Conservation (phyloP, 345 rosid species). For the Noccaea caerulescens region DNA sequence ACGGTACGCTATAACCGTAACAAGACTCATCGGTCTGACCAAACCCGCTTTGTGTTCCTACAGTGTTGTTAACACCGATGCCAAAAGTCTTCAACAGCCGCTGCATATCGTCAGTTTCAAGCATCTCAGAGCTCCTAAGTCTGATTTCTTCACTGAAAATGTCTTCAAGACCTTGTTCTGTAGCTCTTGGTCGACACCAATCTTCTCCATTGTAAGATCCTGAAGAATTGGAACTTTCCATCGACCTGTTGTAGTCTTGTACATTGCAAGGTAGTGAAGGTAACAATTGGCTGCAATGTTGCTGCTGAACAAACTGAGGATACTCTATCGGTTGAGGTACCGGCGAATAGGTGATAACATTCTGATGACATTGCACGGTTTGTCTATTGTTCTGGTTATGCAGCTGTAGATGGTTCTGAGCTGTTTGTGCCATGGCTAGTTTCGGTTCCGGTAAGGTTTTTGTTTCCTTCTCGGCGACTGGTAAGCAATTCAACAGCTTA, state of each 20-base stretch:
- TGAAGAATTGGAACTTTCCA: conserved; percentile 49
- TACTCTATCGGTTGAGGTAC: conserved; percentile 61
- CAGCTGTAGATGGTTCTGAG: conserved; percentile 35
- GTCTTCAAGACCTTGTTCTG: conserved; percentile 62
- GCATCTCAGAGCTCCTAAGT: conserved; percentile 83
- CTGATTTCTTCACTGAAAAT: conserved; percentile 72
- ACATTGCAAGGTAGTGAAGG: conserved; percentile 49
- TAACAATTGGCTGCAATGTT: conserved; percentile 47
- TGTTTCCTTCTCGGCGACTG: conserved; percentile 48
- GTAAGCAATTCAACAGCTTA: conserved; percentile 63
- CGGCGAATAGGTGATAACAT: conserved; percentile 45
- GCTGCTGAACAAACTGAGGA: conserved; percentile 54
- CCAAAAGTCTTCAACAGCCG: conserved; percentile 69
- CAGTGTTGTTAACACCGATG: conserved; percentile 49
- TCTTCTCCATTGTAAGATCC: conserved; percentile 59
- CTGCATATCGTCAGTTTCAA: conserved; percentile 90
- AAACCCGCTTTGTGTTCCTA: conserved; percentile 50
- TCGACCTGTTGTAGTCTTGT: conserved; percentile 55
- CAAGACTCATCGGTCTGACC: conserved; percentile 59
- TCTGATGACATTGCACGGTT: conserved; percentile 47
- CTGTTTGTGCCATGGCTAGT: neutral
- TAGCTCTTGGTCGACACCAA: conserved; percentile 57
- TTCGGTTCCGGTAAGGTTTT: conserved; percentile 42
- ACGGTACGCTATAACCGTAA: conserved; percentile 59
- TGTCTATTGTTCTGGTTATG: conserved; percentile 48